Percentiles rank a stretch among this genome's conserved stretches.
Conservation (phyloP, 805 yeast genomes). For the Candida chauliodis region DNA sequence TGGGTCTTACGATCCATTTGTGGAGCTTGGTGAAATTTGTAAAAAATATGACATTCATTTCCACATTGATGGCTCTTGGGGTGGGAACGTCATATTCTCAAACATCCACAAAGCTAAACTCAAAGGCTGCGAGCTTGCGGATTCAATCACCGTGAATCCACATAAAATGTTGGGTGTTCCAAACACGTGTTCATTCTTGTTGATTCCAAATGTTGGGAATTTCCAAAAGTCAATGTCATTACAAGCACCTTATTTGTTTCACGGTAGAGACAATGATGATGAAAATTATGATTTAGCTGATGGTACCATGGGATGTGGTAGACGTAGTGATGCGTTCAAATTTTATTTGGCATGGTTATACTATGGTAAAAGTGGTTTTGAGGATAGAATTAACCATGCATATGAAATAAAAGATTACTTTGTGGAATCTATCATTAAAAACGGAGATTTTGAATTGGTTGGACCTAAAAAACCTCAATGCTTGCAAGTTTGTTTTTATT, state of each 20-base stretch:
- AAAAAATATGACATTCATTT: constrained; percentile 61
- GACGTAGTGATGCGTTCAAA: constrained; percentile 79
- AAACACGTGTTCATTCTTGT: constrained; percentile 66
- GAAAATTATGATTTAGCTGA: constrained; percentile 76
- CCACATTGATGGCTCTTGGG: constrained; percentile 91
- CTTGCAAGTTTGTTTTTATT: constrained; percentile 80
- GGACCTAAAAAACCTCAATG: constrained; percentile 53
- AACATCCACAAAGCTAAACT: constrained; percentile 41
- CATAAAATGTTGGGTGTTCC: constrained; percentile 91
- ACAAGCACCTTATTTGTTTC: constrained; percentile 79
- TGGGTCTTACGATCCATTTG: constrained; percentile 75
- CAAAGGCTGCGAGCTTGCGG: constrained; percentile 61
- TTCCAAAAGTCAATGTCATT: constrained; percentile 75
- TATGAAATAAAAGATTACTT: constrained; percentile 62
- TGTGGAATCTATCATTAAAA: constrained; percentile 36
- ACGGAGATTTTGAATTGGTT: constrained; percentile 51
- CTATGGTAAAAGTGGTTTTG: constrained; percentile 69
- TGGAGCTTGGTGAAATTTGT: constrained; percentile 51
- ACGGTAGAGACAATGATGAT: constrained; percentile 47
- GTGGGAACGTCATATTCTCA: constrained; percentile 78
- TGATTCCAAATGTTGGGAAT: constrained; percentile 62
- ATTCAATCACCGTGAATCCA: constrained; percentile 78
- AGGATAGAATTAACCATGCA: constrained; percentile 68
- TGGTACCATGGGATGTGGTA: constrained; percentile 91
- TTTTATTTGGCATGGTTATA: constrained; percentile 78